Evolutionary conservation across 768 basidiomycete genomes (phyloP).

Genomic region (Auricularia auricula-judae): DNA sequence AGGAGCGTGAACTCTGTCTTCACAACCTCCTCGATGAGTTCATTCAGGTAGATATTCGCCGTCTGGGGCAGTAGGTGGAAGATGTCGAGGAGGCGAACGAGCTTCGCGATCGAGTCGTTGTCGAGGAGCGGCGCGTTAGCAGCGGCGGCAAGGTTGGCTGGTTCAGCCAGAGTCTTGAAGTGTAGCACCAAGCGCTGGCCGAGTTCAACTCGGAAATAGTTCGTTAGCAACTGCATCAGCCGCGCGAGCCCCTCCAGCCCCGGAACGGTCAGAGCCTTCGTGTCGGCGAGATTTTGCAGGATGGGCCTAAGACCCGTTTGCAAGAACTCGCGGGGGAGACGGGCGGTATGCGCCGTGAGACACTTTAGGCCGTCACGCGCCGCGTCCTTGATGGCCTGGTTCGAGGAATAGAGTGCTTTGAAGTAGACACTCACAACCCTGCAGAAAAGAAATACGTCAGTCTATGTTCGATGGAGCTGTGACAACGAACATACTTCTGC

Average conservation of each 20-base stretch:
- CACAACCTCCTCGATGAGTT: constrained; percentile 78
- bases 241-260: constrained; percentile 91
- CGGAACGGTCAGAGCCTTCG: constrained; percentile 83
- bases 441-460: constrained; percentile 2
- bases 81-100: constrained; percentile 92
- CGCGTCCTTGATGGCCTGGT: constrained; percentile 85
- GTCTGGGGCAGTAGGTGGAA: constrained; percentile 93
- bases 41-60: constrained; percentile 84
- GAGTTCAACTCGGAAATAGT: constrained; percentile 99
- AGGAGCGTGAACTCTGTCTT: constrained; percentile 88
- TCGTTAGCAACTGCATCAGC: constrained; percentile 85
- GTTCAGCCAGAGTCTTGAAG: constrained; percentile 85
- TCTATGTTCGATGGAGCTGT: background rate
- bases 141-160: constrained; percentile 70
- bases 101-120: constrained; percentile 84
- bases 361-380: constrained; percentile 87
- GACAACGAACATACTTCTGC: constrained; percentile 47
- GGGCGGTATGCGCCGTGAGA: constrained; percentile 80
- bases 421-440: constrained; percentile 96
- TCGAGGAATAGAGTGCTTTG: constrained; percentile 91
- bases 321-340: constrained; percentile 87
- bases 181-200: constrained; percentile 95
- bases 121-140: constrained; percentile 72
- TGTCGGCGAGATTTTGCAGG: constrained; percentile 94
- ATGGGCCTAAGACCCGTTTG: constrained; percentile 95